Evolutionary conservation across 2,329 filamentous ascomycete genomes (phyloP), one percentile per base, ranked within the genome.

Genomic region (Epichloe gansuensis): DNA sequence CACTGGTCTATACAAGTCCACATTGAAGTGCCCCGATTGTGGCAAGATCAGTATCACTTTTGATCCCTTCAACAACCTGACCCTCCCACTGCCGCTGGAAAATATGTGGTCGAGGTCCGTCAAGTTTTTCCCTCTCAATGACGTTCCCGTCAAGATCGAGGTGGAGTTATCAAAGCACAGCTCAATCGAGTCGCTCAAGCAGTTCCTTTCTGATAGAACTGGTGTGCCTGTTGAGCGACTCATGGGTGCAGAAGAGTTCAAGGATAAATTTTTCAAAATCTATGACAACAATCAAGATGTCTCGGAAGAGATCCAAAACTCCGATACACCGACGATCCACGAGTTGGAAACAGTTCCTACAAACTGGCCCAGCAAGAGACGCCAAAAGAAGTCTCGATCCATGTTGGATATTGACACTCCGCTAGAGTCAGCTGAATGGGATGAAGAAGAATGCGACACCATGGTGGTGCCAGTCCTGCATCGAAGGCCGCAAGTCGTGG

Each of bases 11-110:
- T 98, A 97, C 77, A 96, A 97, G 71, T 97, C 94, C 44, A 97
- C 91, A 0, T 78, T 98, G 56, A 85, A 93, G 56, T 98, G 93
- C 63, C 93, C 93, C 0, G 79, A 78, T 7, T 98, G 93, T 66
- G 78, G 85, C 59, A 98, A 97, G 71, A 86, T 97, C 68, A 96
- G 90, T 77, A 95, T 98, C 61, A 97, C 93, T 0, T 98, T 98
- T 63, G 93, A 98, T 65, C 93, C 93, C 0, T 98, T 95, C 74
- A 96, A 89, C 67, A 93, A 94, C 58, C 71, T 98, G 54, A 96
- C 93, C 0, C 73, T 98, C 25, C 93, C 94, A 53, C 73, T 98
- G 36, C 93, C 93, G 0, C 81, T 95, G 51, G 85, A 93, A 65
- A 89, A 85, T 57, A 77, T 88, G 44, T 95, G 89, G 85, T 76